Conservation (phyloP, 176 grass and related monocot species). For the Miscanthus lutarioriparius region DNA sequence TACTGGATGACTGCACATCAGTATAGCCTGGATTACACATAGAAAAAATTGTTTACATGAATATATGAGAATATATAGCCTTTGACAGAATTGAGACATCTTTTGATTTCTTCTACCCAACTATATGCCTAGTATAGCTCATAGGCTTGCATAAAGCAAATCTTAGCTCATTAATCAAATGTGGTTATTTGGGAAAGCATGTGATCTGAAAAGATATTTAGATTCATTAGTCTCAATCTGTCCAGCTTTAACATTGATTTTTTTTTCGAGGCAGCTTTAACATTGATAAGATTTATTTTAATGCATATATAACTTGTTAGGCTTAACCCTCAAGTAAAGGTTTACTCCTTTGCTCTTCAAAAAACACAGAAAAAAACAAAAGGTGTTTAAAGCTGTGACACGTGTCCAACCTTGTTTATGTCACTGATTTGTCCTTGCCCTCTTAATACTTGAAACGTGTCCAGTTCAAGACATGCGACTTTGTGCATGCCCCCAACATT, state of each 20-base stretch:
- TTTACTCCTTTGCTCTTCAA: slow-evolving; percentile 22
- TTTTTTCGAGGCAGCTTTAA: not conserved
- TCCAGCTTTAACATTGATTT: slow-evolving; percentile 15
- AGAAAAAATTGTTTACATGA: not conserved
- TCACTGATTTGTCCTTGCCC: slow-evolving; percentile 18
- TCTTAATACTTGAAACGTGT: slow-evolving; percentile 58
- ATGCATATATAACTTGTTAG: slow-evolving; percentile 9
- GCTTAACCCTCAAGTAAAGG: slow-evolving; percentile 19
- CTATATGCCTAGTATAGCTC: not conserved
- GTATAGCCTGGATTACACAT: not conserved
- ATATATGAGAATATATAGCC: slow-evolving; percentile 23
- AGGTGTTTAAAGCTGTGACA: slow-evolving; percentile 8
- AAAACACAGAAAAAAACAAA: not conserved
- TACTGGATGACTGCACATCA: not conserved
- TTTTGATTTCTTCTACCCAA: not conserved
- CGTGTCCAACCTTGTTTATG: slow-evolving; percentile 28
- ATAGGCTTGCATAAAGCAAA: slow-evolving; percentile 26
- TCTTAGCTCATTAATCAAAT: slow-evolving; percentile 27
- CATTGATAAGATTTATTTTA: slow-evolving; percentile 10
- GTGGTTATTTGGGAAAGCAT: not conserved
- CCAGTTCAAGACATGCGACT: slow-evolving; percentile 43
- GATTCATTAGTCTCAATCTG: slow-evolving; percentile 17
- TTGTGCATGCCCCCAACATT: slow-evolving; percentile 33
- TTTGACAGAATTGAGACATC: slow-evolving; percentile 6
- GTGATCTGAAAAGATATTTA: slow-evolving; percentile 11